These are phyloP conservation scores for Teratosphaeria gauchensis DNA, from an alignment of 2,329 filamentous ascomycete species.

Conservation along the genomic window DNA sequence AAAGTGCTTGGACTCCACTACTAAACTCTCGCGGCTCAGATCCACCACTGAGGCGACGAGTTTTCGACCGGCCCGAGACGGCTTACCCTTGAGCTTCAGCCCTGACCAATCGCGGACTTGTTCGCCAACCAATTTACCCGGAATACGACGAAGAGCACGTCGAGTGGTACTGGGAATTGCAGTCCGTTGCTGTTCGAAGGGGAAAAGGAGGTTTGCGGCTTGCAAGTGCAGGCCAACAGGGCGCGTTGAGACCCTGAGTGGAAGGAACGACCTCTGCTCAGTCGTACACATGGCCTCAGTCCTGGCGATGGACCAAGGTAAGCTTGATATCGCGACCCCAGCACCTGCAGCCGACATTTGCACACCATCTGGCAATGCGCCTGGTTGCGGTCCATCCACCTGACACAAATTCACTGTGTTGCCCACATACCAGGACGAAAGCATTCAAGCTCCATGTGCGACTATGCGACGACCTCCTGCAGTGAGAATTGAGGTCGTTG, in stretches of 20 bases:
- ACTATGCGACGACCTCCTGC: background rate
- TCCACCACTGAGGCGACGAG: background rate
- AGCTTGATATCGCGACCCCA: constrained; percentile 13
- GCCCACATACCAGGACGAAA: background rate
- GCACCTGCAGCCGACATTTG: constrained; percentile 14
- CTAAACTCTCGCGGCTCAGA: background rate
- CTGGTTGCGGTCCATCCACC: background rate
- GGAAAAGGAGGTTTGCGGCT: background rate
- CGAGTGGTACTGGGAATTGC: background rate
- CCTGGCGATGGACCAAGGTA: constrained; percentile 25
- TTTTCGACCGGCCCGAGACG: background rate
- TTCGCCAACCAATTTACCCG: background rate
- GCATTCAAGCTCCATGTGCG: background rate
- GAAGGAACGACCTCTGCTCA: background rate
- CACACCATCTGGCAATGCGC: constrained; percentile 1
- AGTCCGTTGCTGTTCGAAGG: background rate
- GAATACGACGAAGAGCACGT: background rate
- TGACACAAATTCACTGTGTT: background rate
- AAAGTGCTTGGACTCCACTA: background rate
- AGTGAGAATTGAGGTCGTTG: background rate
- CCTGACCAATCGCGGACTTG: background rate
- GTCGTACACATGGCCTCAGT: constrained; percentile 13
- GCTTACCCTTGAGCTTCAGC: background rate
- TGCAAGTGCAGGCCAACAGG: background rate
- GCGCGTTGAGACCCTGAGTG: background rate